Percentiles rank a stretch among this genome's conserved stretches.
Conservation (phyloP, 148 eudicot genomes). For the Nepenthes gracilis region DNA sequence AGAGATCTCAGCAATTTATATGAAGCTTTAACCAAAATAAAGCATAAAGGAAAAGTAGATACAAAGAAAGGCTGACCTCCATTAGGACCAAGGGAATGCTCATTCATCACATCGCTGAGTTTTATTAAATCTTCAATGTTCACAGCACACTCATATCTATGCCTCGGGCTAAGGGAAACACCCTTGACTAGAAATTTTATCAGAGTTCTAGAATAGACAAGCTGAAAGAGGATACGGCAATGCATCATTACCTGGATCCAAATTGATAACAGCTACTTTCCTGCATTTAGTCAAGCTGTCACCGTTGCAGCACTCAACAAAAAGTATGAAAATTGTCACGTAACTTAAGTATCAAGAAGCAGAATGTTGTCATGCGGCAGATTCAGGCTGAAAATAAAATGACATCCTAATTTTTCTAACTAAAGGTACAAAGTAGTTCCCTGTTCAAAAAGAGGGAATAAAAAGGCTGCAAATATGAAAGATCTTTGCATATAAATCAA, state of each 20-base stretch:
- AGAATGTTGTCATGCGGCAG: background rate
- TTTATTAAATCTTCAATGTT: conserved; percentile 88
- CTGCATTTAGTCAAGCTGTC: conserved; percentile 28
- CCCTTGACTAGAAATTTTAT: background rate
- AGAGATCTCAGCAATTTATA: too few species aligned
- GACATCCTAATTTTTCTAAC: too few species aligned
- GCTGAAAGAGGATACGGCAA: conserved; percentile 69
- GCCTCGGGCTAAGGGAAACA: conserved; percentile 17
- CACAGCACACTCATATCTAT: conserved; percentile 77
- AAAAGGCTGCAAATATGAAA: too few species aligned
- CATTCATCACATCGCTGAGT: conserved; percentile 84
- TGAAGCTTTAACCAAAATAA: background rate
- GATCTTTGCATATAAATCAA: too few species aligned
- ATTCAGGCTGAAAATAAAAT: too few species aligned
- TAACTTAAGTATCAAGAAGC: background rate
- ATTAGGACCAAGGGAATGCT: conserved; percentile 96
- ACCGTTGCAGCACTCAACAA: too few species aligned
- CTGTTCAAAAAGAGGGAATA: too few species aligned
- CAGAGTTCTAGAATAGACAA: background rate
- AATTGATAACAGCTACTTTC: conserved; percentile 84
- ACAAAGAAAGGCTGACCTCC: conserved; percentile 52
- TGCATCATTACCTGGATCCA: conserved; percentile 97
- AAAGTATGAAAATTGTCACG: too few species aligned
- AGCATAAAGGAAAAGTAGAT: background rate
- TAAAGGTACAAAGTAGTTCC: too few species aligned